Conservation (phyloP, 208 protist genomes). For the Leishmania braziliensis region DNA sequence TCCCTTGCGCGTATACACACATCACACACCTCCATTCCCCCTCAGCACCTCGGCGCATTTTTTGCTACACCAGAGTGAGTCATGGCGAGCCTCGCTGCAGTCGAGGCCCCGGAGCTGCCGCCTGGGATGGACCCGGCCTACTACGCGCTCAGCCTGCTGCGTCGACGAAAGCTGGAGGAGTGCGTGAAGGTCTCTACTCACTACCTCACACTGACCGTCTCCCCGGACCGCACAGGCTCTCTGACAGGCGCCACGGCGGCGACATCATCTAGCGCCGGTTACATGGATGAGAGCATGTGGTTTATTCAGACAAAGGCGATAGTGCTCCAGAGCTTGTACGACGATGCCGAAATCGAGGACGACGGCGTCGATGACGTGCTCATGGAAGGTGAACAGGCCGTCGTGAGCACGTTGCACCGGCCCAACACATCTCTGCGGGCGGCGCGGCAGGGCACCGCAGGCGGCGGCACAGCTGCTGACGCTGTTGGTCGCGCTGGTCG, state of each 20-base stretch:
- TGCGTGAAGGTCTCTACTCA: conserved; percentile 79
- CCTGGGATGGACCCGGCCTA: conserved; percentile 89
- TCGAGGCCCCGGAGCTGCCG: conserved; percentile 37
- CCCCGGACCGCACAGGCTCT: not conserved
- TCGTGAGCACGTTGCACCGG: conserved; percentile 77
- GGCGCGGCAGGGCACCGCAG: conserved; percentile 29
- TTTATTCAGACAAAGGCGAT: conserved; percentile 92
- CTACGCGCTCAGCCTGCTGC: conserved; percentile 88
- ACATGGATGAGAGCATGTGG: conserved; percentile 86
- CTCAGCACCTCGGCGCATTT: not conserved
- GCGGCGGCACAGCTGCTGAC: conserved; percentile 7
- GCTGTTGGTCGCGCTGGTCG: conserved; percentile 27
- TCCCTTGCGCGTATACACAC: not conserved
- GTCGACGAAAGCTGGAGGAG: conserved; percentile 82
- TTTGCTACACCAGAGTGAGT: not conserved
- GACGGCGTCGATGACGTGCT: conserved; percentile 93
- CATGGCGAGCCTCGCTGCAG: conserved; percentile 7
- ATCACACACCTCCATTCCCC: not conserved
- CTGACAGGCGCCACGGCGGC: not conserved
- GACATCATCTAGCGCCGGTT: not conserved
- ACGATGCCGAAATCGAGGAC: conserved; percentile 96
- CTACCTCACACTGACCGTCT: conserved; percentile 48
- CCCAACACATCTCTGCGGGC: conserved; percentile 85
- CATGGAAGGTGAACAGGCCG: conserved; percentile 91
- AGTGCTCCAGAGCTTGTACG: conserved; percentile 92